Base-by-base conservation (phyloP, 768 basidiomycete species). In the Boletus rufocinnamomeus region DNA sequence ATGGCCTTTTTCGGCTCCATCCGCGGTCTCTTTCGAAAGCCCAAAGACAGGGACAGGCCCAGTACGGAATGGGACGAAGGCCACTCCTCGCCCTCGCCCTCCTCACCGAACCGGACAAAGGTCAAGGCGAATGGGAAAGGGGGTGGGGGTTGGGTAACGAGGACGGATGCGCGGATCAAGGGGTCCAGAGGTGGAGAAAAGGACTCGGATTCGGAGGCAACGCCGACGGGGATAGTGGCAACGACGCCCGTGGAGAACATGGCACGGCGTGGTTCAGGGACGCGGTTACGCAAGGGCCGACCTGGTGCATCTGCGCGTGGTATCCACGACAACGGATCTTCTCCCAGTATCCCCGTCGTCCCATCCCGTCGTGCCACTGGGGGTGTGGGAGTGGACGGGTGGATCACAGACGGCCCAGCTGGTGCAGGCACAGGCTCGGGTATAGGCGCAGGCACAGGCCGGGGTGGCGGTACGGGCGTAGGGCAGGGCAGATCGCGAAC, bases 11-110 rank as follows among this genome's bases (percentile, higher is more conserved):
- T 72, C 4, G 65, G 72, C 3, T 69, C 71, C 4, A 46, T 72
- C 6, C 65, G 64, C 0, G 69, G 71, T 16, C 55, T 72, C 5
- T 72, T 72, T 51, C 61, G 61, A 21, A 72, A 64, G 47, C 65
- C 64, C 1, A 64, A 59, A 28, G 65, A 61, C 10, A 52, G 62
- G 27, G 56, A 32, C 2, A n/a, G 41, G 23, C 2, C 38, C n/a
- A 21, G 10, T 13, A 35, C 19, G 0, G 63, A 62, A 7, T 65
- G 60, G 66, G 62, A 66, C 4, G 66, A 58, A 3, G 52, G 11
- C 6, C 30, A 9, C 25, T 9, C 41, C 4, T 55, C 67, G 14
- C 56, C 64, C 9, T 13, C 32, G 35, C 34, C 25, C 2, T n/a
- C 34, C 14, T 13, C 38, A 3, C 38, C 28, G 35, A 21, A 16